A percentile compares a stretch with the other conserved stretches of the same genome.
phyloP scores from a whole-genome alignment of 2,329 filamentous ascomycete species.

The Ceratocystis lukuohia region DNA sequence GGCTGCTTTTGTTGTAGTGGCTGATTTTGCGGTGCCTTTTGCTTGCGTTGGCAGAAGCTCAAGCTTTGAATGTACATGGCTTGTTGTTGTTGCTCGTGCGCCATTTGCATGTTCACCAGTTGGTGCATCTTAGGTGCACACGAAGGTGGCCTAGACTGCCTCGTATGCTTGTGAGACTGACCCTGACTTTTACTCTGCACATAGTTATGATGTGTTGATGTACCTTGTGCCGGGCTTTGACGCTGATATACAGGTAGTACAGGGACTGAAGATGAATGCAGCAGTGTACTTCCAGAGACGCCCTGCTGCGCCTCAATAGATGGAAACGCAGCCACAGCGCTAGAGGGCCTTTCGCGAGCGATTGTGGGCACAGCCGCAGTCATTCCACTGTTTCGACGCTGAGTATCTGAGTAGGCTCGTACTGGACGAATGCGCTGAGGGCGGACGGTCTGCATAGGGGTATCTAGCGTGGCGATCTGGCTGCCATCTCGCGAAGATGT shows the following conservation, averaged over 20 bases:
- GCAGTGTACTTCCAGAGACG: background rate
- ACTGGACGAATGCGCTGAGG: slow-evolving; percentile 9
- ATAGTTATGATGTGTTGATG: slow-evolving; percentile 20
- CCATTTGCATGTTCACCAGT: slow-evolving; percentile 21
- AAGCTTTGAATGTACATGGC: background rate
- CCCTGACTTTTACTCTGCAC: slow-evolving; percentile 19
- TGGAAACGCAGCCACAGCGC: background rate
- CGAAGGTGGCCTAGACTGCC: background rate
- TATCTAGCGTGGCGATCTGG: background rate
- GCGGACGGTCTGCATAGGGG: background rate
- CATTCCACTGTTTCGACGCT: background rate
- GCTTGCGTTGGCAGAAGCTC: slow-evolving; percentile 19
- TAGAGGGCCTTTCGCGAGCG: background rate
- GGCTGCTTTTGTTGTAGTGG: background rate
- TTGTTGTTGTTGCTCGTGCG: slow-evolving; percentile 19
- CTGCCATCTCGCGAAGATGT: slow-evolving; percentile 5
- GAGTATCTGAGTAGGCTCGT: slow-evolving; percentile 22
- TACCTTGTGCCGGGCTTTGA: slow-evolving; percentile 20
- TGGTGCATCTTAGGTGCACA: slow-evolving; percentile 18
- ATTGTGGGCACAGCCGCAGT: background rate
- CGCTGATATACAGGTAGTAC: slow-evolving; percentile 16
- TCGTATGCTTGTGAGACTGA: slow-evolving; percentile 1
- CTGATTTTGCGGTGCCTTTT: background rate
- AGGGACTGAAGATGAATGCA: background rate
- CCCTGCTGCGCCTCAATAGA: slow-evolving; percentile 16